Base-by-base conservation (phyloP, 169 alveolate genomes). In the Cryptosporidium felis region DNA sequence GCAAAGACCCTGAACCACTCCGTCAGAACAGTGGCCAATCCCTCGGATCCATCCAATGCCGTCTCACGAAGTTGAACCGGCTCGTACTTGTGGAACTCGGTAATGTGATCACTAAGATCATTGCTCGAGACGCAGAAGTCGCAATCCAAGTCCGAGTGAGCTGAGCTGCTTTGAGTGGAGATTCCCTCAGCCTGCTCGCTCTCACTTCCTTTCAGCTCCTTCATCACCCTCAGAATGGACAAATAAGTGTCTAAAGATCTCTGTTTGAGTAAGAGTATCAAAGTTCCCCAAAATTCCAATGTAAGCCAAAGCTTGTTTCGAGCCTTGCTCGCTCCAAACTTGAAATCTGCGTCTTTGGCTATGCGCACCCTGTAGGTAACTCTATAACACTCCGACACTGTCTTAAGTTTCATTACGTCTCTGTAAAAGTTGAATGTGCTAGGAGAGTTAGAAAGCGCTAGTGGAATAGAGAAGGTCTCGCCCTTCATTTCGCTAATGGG, bases 221-320 rank as follows among this genome's bases (percentile, higher is more conserved):
- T 36, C 14, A 74, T 23, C 36, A 74, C 56, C 5, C 46, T 14
- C 56, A 74, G 9, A 8, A 74, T 21, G 16, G 85, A 30, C 41
- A 74, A 56, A 74, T 74, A 74, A 16, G 56, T 36, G 38, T 74
- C 85, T 1, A 74, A 40, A 3, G 74, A 49, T 36, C 32, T 74
- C 34, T 49, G 56, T n/a, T 53, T 49, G 9, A 74, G 38, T 18
- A 74, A 53, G 12, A 74, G 66, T 10, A 74, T 28, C 3, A 74
- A 74, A 4, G 65, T 53, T 5, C 85, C 85, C 85, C 85, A 74
- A 34, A 74, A 74, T 38, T 74, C 85, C 0, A 74, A 30, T 10
- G 67, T 74, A 36, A 74, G 16, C 85, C 85, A 74, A 1, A 53
- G 3, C 56, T 53, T 74, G 23, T 74, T 74, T 46, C 0, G 23